Evolutionary conservation across 495 filamentous ascomycete genomes (phyloP), one percentile per base, ranked within the genome.

Genomic region (Trichoderma reesei): DNA sequence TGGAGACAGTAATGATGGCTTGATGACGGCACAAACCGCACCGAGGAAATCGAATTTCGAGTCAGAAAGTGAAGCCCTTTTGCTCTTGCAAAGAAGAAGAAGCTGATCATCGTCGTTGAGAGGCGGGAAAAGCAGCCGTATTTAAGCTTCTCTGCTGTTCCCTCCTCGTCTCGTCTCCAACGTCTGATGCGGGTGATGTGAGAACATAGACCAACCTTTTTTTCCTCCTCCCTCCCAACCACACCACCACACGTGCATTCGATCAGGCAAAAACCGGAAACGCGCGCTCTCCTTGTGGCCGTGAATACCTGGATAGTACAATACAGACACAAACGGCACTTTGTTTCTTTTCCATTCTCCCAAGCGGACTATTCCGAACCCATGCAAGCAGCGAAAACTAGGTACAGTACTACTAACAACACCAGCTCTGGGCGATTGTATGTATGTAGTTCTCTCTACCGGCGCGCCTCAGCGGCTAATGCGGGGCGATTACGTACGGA

Each of bases 401-500:
- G 26, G 26, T 26, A 26, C n/a, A n/a, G n/a, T n/a, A n/a, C n/a
- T n/a, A n/a, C n/a, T n/a, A n/a, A n/a, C n/a, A n/a, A 26, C 26
- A 26, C 26, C 26, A 26, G 26, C 1, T 26, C 26, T 1, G 26
- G 26, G 26, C 26, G 51, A 33, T 18, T n/a, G 16, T 56, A 5
- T 0, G 10, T 56, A 8, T n/a, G 11, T 9, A n/a, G 26, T 9
- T 26, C 26, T 26, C 6, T 56, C 13, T 31, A 26, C 26, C 51
- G 51, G 51, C 51, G 51, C 51, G 20, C 20, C 51, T 10, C 26
- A 26, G 16, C 51, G 42, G 42, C 20, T 56, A 34, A 3, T 13
- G 51, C 51, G 51, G 51, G 51, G 51, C 51, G 51, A 56, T 56
- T 56, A 56, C 51, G 51, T 56, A 56, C 51, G 51, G 51, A 56